Conservation (phyloP, 1,139 yeast genomes). For the Yamadazyma sp. region DNA sequence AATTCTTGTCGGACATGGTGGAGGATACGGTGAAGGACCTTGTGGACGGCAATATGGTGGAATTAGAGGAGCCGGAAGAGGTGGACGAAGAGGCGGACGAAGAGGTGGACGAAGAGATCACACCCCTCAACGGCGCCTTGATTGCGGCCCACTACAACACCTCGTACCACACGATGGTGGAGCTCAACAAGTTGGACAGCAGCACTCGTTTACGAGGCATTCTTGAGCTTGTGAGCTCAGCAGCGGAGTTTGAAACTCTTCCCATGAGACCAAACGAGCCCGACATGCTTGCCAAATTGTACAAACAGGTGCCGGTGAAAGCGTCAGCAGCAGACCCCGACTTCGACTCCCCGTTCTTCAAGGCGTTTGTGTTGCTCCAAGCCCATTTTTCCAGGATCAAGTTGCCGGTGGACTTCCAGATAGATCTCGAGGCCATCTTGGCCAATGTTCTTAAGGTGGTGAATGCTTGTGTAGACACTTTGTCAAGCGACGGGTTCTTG, state of each 20-base stretch:
- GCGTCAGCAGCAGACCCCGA: conserved; percentile 26
- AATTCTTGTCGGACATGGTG: conserved; percentile 77
- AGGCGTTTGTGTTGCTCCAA: conserved; percentile 75
- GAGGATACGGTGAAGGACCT: conserved; percentile 73
- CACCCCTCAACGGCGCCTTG: conserved; percentile 67
- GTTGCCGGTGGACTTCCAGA: conserved; percentile 53
- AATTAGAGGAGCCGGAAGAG: conserved; percentile 44
- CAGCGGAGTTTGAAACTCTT: conserved; percentile 67
- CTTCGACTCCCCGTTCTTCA: conserved; percentile 58
- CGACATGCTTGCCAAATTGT: conserved; percentile 39
- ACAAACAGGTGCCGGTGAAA: conserved; percentile 64
- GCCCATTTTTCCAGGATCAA: conserved; percentile 73
- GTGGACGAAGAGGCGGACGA: conserved; percentile 30
- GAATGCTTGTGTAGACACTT: conserved; percentile 69
- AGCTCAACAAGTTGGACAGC: conserved; percentile 51
- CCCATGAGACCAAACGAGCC: conserved; percentile 66
- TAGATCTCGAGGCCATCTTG: conserved; percentile 58
- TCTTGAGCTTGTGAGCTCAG: conserved; percentile 64
- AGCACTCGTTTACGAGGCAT: conserved; percentile 62
- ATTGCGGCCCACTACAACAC: conserved; percentile 75
- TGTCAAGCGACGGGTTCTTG: conserved; percentile 78
- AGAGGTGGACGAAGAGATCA: conserved; percentile 44
- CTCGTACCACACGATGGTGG: conserved; percentile 65
- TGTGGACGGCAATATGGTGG: conserved; percentile 60
- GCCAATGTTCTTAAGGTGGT: conserved; percentile 51